Conservation (phyloP, 2,329 filamentous ascomycete genomes). For the Fusarium keratoplasticum region DNA sequence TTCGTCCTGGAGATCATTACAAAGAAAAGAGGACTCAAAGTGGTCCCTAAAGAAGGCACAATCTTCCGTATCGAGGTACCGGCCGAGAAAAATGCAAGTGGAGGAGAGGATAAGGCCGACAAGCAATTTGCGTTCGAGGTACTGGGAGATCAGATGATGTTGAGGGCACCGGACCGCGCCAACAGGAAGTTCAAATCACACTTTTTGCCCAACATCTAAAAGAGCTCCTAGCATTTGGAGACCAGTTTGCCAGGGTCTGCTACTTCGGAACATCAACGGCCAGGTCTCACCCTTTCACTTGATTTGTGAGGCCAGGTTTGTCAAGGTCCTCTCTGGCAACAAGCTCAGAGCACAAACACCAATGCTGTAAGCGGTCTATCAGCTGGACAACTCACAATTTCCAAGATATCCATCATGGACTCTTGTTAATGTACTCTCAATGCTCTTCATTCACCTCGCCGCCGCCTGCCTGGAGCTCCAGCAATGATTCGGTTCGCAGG, state of each 20-base stretch:
- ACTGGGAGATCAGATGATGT: conserved; percentile 87
- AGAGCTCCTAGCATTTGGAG: neutral
- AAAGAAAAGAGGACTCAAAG: conserved; percentile 74
- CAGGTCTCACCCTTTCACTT: neutral
- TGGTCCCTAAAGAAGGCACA: conserved; percentile 90
- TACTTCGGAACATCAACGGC: neutral
- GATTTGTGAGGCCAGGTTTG: neutral
- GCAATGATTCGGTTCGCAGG: neutral
- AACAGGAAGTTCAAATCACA: conserved; percentile 93
- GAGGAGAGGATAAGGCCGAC: conserved; percentile 31
- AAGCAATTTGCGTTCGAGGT: conserved; percentile 80
- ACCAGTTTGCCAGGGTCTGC: neutral
- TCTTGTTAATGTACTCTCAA: neutral
- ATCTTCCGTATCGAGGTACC: conserved; percentile 83
- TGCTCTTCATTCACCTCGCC: neutral
- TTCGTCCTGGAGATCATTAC: conserved; percentile 90
- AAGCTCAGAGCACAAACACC: neutral
- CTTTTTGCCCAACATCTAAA: conserved; percentile 79
- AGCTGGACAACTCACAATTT: neutral
- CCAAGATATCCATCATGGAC: neutral
- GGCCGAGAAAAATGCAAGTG: conserved; percentile 25
- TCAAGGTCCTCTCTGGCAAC: neutral
- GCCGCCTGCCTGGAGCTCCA: neutral
- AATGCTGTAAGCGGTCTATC: neutral
- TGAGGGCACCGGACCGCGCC: conserved; percentile 83